Evolutionary conservation across 2,329 filamentous ascomycete species (phyloP).

Genomic region (Botrytis galanthina): DNA sequence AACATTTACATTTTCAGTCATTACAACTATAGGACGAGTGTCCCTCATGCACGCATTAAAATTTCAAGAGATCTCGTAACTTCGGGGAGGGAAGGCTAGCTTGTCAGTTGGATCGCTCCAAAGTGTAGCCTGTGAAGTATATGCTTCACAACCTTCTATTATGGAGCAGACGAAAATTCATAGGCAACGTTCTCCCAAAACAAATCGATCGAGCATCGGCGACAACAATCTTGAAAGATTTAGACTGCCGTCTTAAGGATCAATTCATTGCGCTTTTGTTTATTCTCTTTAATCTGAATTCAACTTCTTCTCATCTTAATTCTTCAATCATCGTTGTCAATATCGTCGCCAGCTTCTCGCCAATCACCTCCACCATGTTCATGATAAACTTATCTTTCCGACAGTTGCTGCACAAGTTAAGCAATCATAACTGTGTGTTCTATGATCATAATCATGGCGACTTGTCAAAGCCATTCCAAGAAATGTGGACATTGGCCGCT

Average conservation of each 20-base stretch:
- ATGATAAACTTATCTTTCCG: not conserved
- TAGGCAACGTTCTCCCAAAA: not conserved
- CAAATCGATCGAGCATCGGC: too few relatives aligned
- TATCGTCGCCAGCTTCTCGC: not conserved
- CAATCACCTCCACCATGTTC: not conserved
- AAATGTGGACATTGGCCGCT: not conserved
- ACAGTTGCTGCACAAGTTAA: not conserved
- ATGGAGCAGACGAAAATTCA: not conserved
- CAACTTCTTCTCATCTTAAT: accelerated
- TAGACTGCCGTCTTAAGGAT: too few relatives aligned
- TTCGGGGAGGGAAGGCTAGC: not conserved
- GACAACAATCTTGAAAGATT: too few relatives aligned
- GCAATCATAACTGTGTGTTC: not conserved
- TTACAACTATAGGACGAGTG: not conserved
- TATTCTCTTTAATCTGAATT: not conserved
- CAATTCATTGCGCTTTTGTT: not conserved
- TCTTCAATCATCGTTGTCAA: not conserved
- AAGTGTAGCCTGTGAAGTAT: not conserved
- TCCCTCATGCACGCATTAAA: not conserved
- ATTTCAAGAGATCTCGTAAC: not conserved
- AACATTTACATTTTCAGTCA: too few relatives aligned
- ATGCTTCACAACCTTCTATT: not conserved
- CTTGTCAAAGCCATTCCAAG: not conserved
- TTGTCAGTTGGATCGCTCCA: not conserved
- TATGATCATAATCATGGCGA: not conserved